phyloP scores from a whole-genome alignment of 2,329 filamentous ascomycete genomes.

The Colletotrichum tabaci region DNA sequence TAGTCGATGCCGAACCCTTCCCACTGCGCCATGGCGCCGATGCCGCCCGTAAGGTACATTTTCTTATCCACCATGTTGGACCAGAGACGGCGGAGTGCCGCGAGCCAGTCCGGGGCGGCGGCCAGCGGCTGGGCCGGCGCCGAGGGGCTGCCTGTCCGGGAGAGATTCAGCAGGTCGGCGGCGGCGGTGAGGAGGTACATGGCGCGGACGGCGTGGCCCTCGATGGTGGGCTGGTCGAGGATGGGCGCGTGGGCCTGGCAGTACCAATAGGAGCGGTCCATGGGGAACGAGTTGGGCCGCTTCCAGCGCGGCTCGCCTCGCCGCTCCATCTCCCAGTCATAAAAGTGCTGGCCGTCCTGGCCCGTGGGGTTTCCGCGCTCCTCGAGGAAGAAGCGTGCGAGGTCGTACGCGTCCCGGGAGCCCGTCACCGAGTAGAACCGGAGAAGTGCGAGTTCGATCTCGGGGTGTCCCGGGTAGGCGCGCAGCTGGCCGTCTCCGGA shows the following conservation, averaged over 20 bases:
- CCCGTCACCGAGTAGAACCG: constrained; percentile 53
- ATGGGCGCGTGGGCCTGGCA: constrained; percentile 71
- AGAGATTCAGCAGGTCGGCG: constrained; percentile 66
- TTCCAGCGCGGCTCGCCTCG: constrained; percentile 54
- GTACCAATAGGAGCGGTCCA: constrained; percentile 61
- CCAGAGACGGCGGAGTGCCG: constrained; percentile 66
- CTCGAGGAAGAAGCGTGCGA: constrained; percentile 70
- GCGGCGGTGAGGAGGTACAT: constrained; percentile 73
- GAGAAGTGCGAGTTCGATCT: constrained; percentile 65
- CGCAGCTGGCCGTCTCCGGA: constrained; percentile 63
- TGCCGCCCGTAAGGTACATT: constrained; percentile 75
- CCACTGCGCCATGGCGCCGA: constrained; percentile 71
- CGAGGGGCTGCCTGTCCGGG: constrained; percentile 44
- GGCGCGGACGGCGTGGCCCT: constrained; percentile 73
- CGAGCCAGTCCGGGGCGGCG: constrained; percentile 50
- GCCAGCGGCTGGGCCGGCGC: constrained; percentile 42
- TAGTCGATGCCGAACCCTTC: constrained; percentile 73
- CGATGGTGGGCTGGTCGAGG: constrained; percentile 65
- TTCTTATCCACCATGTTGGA: constrained; percentile 73
- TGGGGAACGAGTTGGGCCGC: constrained; percentile 63
- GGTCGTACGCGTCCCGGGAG: constrained; percentile 54
- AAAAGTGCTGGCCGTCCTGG: constrained; percentile 66
- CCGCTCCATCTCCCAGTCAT: constrained; percentile 63
- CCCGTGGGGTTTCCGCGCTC: constrained; percentile 68
- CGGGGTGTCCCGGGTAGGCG: constrained; percentile 73